Evolutionary conservation across 805 yeast species (phyloP).

Genomic region (Zygosaccharomyces bisporus): DNA sequence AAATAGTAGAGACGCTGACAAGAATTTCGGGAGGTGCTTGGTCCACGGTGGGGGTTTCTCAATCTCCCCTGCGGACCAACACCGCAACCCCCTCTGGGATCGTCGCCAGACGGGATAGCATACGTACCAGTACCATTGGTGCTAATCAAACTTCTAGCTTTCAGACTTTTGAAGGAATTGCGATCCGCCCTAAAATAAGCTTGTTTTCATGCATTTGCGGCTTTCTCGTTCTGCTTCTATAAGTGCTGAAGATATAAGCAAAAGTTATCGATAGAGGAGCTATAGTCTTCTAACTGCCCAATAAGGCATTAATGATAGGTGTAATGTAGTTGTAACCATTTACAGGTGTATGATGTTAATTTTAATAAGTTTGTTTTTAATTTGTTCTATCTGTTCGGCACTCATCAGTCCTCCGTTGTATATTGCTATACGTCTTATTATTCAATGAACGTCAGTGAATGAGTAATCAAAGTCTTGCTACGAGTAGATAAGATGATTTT

Average conservation of each 20-base stretch:
- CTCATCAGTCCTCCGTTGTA: neutral
- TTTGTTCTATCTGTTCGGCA: neutral
- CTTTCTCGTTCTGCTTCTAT: neutral
- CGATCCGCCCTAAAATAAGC: slow-evolving; percentile 1
- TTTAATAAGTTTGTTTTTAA: slow-evolving; percentile 6
- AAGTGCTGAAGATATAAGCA: neutral
- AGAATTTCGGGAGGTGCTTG: slow-evolving; percentile 2
- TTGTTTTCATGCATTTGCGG: slow-evolving; percentile 1
- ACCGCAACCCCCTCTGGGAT: neutral
- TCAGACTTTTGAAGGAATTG: slow-evolving; percentile 4
- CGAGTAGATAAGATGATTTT: no score
- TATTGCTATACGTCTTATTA: no score
- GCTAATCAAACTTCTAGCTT: neutral
- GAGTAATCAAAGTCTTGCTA: no score
- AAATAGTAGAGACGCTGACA: slow-evolving; percentile 4
- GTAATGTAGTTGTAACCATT: no score
- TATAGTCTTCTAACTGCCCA: neutral
- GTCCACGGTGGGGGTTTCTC: slow-evolving; percentile 5
- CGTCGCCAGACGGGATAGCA: slow-evolving; percentile 2
- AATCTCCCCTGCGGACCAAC: neutral
- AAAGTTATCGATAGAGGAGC: neutral
- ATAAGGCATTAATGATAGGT: neutral
- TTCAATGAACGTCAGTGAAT: no score
- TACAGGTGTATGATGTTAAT: no score
- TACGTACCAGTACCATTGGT: neutral